Base-by-base conservation (phyloP, 345 rosid species). In the Pelargonium nanum region DNA sequence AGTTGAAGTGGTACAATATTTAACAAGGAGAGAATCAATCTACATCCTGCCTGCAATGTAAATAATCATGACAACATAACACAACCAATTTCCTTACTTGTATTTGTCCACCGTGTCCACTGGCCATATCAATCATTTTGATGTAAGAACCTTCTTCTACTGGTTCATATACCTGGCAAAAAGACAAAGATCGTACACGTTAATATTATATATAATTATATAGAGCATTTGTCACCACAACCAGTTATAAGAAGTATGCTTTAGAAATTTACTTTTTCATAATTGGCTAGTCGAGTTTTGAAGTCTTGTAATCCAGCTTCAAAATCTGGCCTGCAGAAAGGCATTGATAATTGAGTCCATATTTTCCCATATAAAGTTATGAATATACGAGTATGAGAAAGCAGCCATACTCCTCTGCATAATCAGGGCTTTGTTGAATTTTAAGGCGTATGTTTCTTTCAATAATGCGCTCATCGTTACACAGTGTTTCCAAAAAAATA, bases 61-160 rank as follows among this genome's bases (percentile, higher is more conserved):
- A 56, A 51, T 24, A 24, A n/a, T 23, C 28, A 61, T 19, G 6
- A 64, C 20, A 56, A 22, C 44, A 62, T 23, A 59, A 16, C 20
- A 60, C 57, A 65, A 7, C 19, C 20, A 50, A 56, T 24, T 12
- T 22, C 22, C 79, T 53, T 72, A 88, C 99, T 76, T 90, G 97
- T 79, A 94, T 88, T 72, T 88, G 96, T 67, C 99, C 99, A 68
- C 91, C 96, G 69, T 86, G 74, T 26, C 99, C 99, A 71, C 92
- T 85, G 77, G 80, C 97, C 97, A 88, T 90, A 80, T 94, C 99
- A 71, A 94, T 94, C 99, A 90, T 94, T 81, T 94, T 94, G 74
- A 94, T 90, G 68, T 88, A 94, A 55, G 97, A 94, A 57, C 99
- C 97, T 81, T 94, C 99, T 69, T 94, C 97, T 22, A 90, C 99